phyloP scores from a whole-genome alignment of 306 rosid species.

The Rosa persica region DNA sequence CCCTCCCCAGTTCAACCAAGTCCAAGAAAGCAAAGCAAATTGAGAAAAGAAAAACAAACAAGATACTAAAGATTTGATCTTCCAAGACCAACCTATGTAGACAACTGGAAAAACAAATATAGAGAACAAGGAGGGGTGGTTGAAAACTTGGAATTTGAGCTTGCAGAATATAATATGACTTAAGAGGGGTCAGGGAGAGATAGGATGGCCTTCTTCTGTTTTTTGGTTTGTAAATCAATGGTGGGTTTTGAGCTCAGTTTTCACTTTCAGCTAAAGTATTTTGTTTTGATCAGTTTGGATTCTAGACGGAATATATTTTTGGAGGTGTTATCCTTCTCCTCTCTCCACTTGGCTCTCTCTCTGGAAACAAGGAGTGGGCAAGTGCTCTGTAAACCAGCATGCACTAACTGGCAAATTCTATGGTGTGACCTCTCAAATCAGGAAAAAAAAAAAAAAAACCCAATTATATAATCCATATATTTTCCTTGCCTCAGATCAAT shows the following conservation, averaged over 20 bases:
- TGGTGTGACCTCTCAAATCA: conserved; percentile 7
- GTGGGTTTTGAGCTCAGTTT: conserved; percentile 5
- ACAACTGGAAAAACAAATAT: conserved; percentile 47
- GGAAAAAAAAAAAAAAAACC: too few relatives aligned
- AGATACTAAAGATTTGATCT: background rate
- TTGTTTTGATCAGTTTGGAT: conserved; percentile 21
- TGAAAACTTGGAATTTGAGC: conserved; percentile 38
- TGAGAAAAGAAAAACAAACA: background rate
- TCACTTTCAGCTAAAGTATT: background rate
- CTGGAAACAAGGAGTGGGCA: background rate
- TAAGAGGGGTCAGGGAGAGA: conserved; percentile 22
- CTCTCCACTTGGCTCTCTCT: conserved; percentile 26
- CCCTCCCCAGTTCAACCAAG: conserved; percentile 42
- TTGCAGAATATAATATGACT: conserved; percentile 37
- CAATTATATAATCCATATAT: background rate
- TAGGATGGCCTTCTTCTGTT: background rate
- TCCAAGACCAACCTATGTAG: conserved; percentile 48
- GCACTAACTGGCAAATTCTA: conserved; percentile 21
- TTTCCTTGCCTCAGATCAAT: background rate
- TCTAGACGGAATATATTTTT: conserved; percentile 19
- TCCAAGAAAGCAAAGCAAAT: conserved; percentile 16
- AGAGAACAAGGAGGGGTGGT: conserved; percentile 32
- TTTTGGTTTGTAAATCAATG: conserved; percentile 8
- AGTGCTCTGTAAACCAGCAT: conserved; percentile 24
- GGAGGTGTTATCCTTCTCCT: conserved; percentile 6